A percentile compares a stretch with the other conserved stretches of the same genome.
Conservation (phyloP, 495 filamentous ascomycete species). For the Letharia lupina region DNA sequence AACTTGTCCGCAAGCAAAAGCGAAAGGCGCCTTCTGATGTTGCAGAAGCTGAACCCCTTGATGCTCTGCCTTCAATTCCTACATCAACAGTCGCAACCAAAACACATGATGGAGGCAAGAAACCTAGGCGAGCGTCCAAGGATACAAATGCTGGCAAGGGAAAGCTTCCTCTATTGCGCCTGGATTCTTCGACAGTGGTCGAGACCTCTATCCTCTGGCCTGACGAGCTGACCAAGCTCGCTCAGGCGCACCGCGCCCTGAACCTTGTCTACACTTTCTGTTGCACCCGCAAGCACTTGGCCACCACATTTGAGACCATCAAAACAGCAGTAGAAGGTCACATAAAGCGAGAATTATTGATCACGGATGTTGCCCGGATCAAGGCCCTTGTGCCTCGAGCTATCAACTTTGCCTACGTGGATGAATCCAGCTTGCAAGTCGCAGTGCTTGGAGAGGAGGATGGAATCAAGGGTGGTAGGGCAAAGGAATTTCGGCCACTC, state of each 20-base stretch:
- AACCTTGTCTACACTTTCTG: constrained; percentile 94
- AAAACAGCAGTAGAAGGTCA: constrained; percentile 77
- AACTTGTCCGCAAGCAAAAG: constrained; percentile 46
- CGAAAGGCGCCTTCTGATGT: constrained; percentile 32
- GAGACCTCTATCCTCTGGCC: constrained; percentile 60
- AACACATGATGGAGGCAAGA: constrained; percentile 46
- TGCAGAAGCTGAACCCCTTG: background rate
- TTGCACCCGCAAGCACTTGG: constrained; percentile 81
- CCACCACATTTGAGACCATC: constrained; percentile 84
- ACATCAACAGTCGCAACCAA: constrained; percentile 42
- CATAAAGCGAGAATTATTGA: constrained; percentile 55
- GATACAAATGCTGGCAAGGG: constrained; percentile 14
- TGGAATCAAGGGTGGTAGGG: constrained; percentile 39
- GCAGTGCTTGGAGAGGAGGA: constrained; percentile 62
- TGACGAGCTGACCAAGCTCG: constrained; percentile 58
- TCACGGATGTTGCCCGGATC: constrained; percentile 77
- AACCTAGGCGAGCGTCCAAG: constrained; percentile 34
- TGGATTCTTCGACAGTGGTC: constrained; percentile 36
- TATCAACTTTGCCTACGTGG: constrained; percentile 78
- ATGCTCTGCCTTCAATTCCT: constrained; percentile 17
- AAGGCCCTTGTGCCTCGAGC: constrained; percentile 66
- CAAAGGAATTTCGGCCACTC: constrained; percentile 30
- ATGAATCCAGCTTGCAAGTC: constrained; percentile 69
- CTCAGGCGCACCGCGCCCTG: constrained; percentile 71
- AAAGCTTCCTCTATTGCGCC: constrained; percentile 31